Evolutionary conservation across 73 alveolate genomes (phyloP), one percentile per base, ranked within the genome.

Genomic region (Paraurostyla sp.): DNA sequence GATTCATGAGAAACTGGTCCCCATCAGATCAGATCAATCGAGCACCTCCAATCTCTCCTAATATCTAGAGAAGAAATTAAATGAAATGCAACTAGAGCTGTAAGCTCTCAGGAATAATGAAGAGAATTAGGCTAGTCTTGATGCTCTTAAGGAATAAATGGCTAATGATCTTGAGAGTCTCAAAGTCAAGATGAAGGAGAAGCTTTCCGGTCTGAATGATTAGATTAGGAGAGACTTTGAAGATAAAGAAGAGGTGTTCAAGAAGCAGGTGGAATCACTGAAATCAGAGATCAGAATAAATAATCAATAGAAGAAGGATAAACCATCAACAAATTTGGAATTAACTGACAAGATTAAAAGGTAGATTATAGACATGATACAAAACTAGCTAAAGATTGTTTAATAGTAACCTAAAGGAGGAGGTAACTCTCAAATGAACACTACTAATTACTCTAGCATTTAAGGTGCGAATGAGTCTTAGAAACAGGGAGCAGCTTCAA

Each of bases 31-130:
- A 16, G 82, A 65, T 20, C 25, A 65, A 35, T 16, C 27, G 16
- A 40, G 40, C 6, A 30, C 41, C 1, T 40, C 35, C 18, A 65
- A 65, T 65, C 6, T 13, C 7, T 3, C 41, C 23, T 6, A 65
- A 65, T 65, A 38, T 23, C 18, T 65, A 18, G 82, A 65, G 82
- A 65, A 65, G 42, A 65, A 38, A 38, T 18, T 65, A 38, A 58
- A 65, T 18, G 7, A 38, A 32, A 2, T 65, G 1, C 35, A 23
- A 35, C 6, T 0, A 35, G 82, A 65, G 0, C 40, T 65, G n/a
- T n/a, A n/a, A n/a, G n/a, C n/a, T n/a, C n/a, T n/a, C n/a, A n/a
- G n/a, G n/a, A n/a, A n/a, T n/a, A n/a, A n/a, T n/a, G n/a, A n/a
- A n/a, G n/a, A n/a, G n/a, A n/a, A n/a, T n/a, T n/a, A n/a, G n/a